These are phyloP conservation scores for Globisporangium orthogonon DNA, from an alignment of 352 stramenopile genomes.

Conservation along the genomic window DNA sequence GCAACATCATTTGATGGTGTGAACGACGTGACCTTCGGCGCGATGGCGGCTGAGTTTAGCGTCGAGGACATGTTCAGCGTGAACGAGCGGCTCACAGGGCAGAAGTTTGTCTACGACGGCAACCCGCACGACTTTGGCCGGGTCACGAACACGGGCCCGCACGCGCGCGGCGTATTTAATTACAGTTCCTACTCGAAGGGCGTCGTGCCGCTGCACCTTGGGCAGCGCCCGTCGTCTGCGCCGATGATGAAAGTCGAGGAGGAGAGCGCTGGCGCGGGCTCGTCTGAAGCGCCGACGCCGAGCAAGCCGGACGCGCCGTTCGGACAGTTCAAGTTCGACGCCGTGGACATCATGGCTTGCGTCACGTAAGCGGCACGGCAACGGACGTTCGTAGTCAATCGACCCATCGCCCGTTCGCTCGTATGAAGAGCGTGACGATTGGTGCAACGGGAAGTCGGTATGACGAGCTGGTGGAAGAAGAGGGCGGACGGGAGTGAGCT, in stretches of 20 bases:
- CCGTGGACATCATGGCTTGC: constrained; percentile 85
- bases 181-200: constrained; percentile 28
- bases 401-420: background rate
- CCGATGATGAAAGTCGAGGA: constrained; percentile 49
- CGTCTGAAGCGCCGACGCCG: constrained; percentile 13
- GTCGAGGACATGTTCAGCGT: constrained; percentile 95
- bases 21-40: constrained; percentile 86
- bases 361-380: constrained; percentile 39
- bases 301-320: constrained; percentile 45
- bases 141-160: background rate
- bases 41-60: constrained; percentile 65
- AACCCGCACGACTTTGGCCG: constrained; percentile 93
- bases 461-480: background rate
- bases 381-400: background rate
- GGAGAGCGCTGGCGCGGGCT: constrained; percentile 15
- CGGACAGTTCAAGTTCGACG: constrained; percentile 74
- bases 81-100: constrained; percentile 89
- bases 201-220: constrained; percentile 30
- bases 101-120: constrained; percentile 93
- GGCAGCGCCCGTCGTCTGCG: constrained; percentile 29
- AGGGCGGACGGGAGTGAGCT: background rate
- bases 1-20: constrained; percentile 81
- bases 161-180: constrained; percentile 44
- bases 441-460: background rate
- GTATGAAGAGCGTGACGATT: constrained; percentile 6